These are phyloP conservation scores for Cutaneotrichosporon sp. DNA, from an alignment of 1,284 basidiomycete genomes.

Conservation along the genomic window DNA sequence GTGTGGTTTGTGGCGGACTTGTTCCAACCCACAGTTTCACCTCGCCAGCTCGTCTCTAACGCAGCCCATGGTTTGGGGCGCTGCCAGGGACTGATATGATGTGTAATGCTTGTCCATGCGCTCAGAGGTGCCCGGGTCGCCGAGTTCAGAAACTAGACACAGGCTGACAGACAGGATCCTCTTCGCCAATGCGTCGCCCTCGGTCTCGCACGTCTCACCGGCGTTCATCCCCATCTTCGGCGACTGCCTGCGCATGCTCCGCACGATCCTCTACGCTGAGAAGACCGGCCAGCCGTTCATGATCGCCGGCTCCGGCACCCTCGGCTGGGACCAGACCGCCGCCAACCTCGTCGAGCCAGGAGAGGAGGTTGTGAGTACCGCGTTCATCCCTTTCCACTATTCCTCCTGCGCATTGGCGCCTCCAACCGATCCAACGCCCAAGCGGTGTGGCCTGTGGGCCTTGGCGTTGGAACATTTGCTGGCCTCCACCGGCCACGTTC, in stretches of 20 bases:
- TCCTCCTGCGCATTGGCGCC: no score
- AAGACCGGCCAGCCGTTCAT: conserved; percentile 73
- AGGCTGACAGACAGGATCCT: conserved; percentile 35
- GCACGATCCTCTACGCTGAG: conserved; percentile 73
- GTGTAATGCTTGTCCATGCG: no score
- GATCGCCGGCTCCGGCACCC: conserved; percentile 88
- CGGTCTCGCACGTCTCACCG: conserved; percentile 84
- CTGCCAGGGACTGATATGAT: no score
- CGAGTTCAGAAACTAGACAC: no score
- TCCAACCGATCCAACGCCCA: no score
- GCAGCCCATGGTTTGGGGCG: no score
- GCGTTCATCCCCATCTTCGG: conserved; percentile 89
- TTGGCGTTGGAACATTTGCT: background rate
- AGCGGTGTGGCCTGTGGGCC: no score
- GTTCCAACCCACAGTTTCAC: no score
- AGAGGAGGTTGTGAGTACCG: conserved; percentile 65
- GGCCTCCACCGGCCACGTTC: background rate
- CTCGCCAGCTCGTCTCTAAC: no score
- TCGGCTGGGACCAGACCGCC: conserved; percentile 78
- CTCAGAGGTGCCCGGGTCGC: no score
- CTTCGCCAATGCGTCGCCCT: conserved; percentile 58
- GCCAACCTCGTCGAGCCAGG: conserved; percentile 77
- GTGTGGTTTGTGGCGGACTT: background rate
- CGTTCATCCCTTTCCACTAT: background rate
- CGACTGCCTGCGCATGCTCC: conserved; percentile 83